Base-by-base conservation (phyloP, 768 basidiomycete genomes). In the Phylloporus arenicola region DNA sequence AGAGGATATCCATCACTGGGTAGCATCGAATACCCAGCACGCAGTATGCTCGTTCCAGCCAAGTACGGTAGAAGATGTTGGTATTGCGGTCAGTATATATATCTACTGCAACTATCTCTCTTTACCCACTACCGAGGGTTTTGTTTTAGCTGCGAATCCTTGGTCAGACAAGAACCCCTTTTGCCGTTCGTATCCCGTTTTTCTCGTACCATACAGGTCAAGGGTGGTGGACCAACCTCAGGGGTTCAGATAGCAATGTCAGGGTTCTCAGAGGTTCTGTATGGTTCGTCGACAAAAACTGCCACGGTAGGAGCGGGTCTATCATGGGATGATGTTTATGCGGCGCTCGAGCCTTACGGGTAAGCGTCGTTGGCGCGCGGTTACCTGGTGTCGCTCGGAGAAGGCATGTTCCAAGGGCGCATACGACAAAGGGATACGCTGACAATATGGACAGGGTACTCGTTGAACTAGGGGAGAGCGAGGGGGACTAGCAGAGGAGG, bases 161-260 rank as follows among this genome's bases (percentile, higher is more conserved):
- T n/a, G n/a, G n/a, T n/a, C n/a, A n/a, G n/a, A n/a, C n/a, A n/a
- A n/a, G n/a, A n/a, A n/a, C n/a, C n/a, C n/a, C n/a, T n/a, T n/a
- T n/a, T n/a, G 55, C 55, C 5, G 55, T 56, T 8, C 12, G 55
- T 47, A n/a, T 35, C 6, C 3, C 31, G 10, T 4, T 3, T 4
- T 7, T 25, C 25, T 25, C 25, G 8, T 10, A 1, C n/a, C 2
- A 25, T 19, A 42, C 37, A 80, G 80, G 72, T 82, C 35, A 82
- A 81, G 60, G 76, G 80, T 19, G 80, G 79, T 16, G 81, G 81
- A n/a, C n/a, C n/a, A n/a, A n/a, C n/a, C n/a, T n/a, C n/a, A n/a
- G n/a, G n/a, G n/a, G n/a, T n/a, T n/a, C n/a, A n/a, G n/a, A n/a
- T n/a, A n/a, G n/a, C n/a, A n/a, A n/a, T n/a, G n/a, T n/a, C n/a